phyloP scores from a whole-genome alignment of 2,329 filamentous ascomycete genomes.

The Epichloe typhina region DNA sequence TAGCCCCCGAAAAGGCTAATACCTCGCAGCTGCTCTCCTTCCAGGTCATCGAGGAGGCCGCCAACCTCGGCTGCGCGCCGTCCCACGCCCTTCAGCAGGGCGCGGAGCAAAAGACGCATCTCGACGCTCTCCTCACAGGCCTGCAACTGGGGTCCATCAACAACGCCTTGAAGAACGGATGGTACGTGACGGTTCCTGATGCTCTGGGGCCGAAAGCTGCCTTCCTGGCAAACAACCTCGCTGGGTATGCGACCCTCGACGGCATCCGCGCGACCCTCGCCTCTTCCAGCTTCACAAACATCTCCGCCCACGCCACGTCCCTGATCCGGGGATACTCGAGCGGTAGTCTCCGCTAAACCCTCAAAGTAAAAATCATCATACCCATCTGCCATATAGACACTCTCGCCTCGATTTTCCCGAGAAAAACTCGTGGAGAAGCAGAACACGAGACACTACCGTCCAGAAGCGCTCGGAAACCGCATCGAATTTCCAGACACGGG shows the following conservation, averaged over 20 bases:
- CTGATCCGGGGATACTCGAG: conserved; percentile 30
- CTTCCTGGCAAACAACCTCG: conserved; percentile 27
- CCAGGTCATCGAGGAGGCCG: conserved; percentile 26
- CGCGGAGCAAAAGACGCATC: conserved; percentile 14
- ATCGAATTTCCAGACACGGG: conserved; percentile 3
- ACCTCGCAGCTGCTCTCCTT: conserved; percentile 24
- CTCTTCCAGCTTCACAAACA: conserved; percentile 13
- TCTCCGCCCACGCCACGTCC: conserved; percentile 19
- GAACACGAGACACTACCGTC: no score
- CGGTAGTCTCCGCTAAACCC: conserved; percentile 5
- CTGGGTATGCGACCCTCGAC: conserved; percentile 30
- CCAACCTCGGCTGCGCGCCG: conserved; percentile 21
- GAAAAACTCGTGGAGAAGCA: no score
- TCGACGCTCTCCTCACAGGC: conserved; percentile 11
- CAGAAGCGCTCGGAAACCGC: not conserved
- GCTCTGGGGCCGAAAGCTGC: conserved; percentile 29
- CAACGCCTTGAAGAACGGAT: conserved; percentile 24
- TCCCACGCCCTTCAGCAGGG: conserved; percentile 13
- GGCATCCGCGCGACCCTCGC: conserved; percentile 27
- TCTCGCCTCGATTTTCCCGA: no score
- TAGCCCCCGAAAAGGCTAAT: conserved; percentile 21
- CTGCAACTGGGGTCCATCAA: no score
- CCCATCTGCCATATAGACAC: no score
- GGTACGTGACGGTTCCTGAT: conserved; percentile 35
- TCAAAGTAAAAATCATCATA: no score